phyloP scores from a whole-genome alignment of 352 stramenopile species.

The Thraustotheca clavata region DNA sequence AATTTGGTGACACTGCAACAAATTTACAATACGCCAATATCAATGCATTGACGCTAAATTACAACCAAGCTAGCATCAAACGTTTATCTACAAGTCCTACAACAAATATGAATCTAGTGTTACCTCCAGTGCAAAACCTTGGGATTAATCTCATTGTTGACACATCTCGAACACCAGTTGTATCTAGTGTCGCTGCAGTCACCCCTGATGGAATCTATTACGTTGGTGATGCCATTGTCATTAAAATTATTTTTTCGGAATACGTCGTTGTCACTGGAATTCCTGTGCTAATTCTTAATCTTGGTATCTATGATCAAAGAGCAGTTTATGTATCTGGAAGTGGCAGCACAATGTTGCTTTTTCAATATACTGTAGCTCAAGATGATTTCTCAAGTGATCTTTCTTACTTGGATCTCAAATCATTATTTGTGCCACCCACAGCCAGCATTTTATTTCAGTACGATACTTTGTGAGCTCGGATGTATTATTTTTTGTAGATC shows the following conservation, averaged over 20 bases:
- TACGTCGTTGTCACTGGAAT: constrained; percentile 52
- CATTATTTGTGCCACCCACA: constrained; percentile 25
- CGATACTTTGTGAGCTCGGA: constrained; percentile 24
- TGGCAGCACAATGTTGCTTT: constrained; percentile 41
- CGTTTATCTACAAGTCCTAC: constrained; percentile 71
- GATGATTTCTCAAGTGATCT: constrained; percentile 64
- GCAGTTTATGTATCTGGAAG: constrained; percentile 50
- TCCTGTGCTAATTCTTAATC: constrained; percentile 63
- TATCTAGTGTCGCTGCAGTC: constrained; percentile 46
- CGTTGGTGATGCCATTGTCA: constrained; percentile 48
- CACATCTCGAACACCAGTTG: constrained; percentile 37
- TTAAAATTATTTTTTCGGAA: constrained; percentile 59
- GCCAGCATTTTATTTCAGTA: constrained; percentile 13
- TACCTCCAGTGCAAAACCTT: constrained; percentile 43
- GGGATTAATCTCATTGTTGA: constrained; percentile 46
- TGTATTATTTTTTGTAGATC: constrained; percentile 40
- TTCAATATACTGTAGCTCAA: constrained; percentile 60
- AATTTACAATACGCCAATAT: constrained; percentile 51
- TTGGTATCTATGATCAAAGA: constrained; percentile 37
- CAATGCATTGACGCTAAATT: constrained; percentile 64
- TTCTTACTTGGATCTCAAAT: constrained; percentile 78
- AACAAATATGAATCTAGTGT: constrained; percentile 51
- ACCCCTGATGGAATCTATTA: constrained; percentile 44
- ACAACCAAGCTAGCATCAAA: constrained; percentile 62
- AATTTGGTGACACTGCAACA: constrained; percentile 37